Conservation (phyloP, 331 rosid species). For the Malus hybrid region DNA sequence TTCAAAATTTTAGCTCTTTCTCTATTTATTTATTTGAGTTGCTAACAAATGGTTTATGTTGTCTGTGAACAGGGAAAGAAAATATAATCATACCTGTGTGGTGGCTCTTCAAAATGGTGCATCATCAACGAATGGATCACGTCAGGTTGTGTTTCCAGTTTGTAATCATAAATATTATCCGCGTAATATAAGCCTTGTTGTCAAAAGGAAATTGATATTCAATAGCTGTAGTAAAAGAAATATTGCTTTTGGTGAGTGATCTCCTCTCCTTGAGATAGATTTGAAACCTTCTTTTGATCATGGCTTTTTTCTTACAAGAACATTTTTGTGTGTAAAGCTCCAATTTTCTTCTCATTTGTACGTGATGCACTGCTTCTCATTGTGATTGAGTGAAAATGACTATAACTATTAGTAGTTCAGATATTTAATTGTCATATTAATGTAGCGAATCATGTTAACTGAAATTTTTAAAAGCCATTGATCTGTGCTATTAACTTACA, state of each 20-base stretch:
- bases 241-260: neutral
- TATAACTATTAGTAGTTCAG: too few species aligned
- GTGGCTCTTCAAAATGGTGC: slow-evolving; percentile 91
- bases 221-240: neutral
- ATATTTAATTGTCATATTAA: too few species aligned
- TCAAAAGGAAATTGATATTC: neutral
- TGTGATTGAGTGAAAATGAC: too few species aligned
- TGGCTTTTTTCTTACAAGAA: neutral
- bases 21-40: slow-evolving; percentile 13
- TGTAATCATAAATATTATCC: neutral
- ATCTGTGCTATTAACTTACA: neutral
- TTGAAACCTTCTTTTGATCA: neutral
- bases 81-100: slow-evolving; percentile 75
- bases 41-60: slow-evolving; percentile 17
- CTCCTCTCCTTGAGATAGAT: neutral
- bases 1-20: neutral
- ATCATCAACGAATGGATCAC: slow-evolving; percentile 39
- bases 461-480: neutral
- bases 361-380: too few species aligned
- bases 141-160: slow-evolving; percentile 46
- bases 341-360: neutral
- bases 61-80: slow-evolving; percentile 63
- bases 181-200: neutral
- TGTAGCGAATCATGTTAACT: neutral
- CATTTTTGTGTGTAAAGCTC: neutral